phyloP scores from a whole-genome alignment of 768 basidiomycete species.

The Gloeophyllum trabeum region DNA sequence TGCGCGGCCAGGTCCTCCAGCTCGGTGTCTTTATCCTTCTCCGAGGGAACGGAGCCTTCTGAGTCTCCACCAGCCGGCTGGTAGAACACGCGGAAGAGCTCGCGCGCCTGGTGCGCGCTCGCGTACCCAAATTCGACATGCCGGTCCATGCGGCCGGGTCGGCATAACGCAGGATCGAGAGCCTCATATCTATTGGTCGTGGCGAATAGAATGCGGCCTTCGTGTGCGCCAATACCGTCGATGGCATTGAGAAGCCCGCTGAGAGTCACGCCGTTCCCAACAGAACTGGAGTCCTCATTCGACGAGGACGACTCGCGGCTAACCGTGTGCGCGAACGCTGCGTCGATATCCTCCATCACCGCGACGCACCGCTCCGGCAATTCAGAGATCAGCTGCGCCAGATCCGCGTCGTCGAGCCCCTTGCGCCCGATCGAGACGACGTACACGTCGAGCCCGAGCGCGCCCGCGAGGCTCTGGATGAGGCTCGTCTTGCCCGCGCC shows the following conservation, averaged over 20 bases:
- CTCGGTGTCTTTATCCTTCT: too few relatives aligned
- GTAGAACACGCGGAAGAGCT: slow-evolving; percentile 21
- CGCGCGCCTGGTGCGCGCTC: slow-evolving; percentile 16
- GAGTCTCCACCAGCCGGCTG: slow-evolving; percentile 14
- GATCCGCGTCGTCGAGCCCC: slow-evolving; percentile 49
- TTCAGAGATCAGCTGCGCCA: slow-evolving; percentile 44
- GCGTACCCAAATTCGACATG: slow-evolving; percentile 21
- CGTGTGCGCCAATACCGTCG: slow-evolving; percentile 18
- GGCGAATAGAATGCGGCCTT: slow-evolving; percentile 23
- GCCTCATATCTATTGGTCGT: slow-evolving; percentile 16
- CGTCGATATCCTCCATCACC: slow-evolving; percentile 80
- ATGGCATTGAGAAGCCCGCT: slow-evolving; percentile 13
- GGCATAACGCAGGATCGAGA: slow-evolving; percentile 21
- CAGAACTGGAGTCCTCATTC: slow-evolving; percentile 8
- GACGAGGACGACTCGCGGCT: slow-evolving; percentile 17
- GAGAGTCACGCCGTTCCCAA: slow-evolving; percentile 6
- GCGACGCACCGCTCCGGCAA: slow-evolving; percentile 66
- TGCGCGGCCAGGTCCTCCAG: too few relatives aligned
- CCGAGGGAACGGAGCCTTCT: too few relatives aligned
- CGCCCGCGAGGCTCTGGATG: slow-evolving; percentile 70
- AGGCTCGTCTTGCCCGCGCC: slow-evolving; percentile 74
- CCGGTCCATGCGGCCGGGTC: slow-evolving; percentile 21
- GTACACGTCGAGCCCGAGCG: slow-evolving; percentile 63
- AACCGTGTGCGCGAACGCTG: slow-evolving; percentile 44
- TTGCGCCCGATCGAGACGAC: slow-evolving; percentile 54